phyloP scores from a whole-genome alignment of 2,329 filamentous ascomycete genomes.

The Zymoseptoria crescenta region DNA sequence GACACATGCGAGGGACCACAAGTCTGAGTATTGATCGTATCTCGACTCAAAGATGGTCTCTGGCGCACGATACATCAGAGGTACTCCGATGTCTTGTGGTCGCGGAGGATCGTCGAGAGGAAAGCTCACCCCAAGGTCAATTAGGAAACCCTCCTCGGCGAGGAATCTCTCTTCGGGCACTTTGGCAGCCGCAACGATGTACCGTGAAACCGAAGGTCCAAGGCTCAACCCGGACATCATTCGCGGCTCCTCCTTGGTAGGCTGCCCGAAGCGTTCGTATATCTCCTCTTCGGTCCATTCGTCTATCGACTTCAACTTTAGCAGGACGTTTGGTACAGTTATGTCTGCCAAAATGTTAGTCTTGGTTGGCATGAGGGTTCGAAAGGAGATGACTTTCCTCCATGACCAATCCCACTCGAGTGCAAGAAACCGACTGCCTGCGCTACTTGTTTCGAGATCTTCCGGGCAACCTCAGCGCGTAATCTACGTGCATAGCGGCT shows the following conservation, averaged over 20 bases:
- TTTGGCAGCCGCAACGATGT: conserved; percentile 2
- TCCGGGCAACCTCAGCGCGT: background rate
- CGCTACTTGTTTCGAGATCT: background rate
- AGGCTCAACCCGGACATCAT: background rate
- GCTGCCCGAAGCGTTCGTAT: conserved; percentile 3
- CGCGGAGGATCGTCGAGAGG: conserved; percentile 3
- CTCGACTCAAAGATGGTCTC: conserved; percentile 10
- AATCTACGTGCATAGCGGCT: conserved; percentile 2
- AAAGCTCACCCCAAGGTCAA: conserved; percentile 3
- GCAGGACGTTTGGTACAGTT: conserved; percentile 2
- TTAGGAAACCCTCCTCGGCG: background rate
- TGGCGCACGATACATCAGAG: conserved; percentile 8
- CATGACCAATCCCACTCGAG: conserved; percentile 1
- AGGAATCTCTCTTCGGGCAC: conserved; percentile 1
- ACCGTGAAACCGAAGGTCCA: conserved; percentile 1
- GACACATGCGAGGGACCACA: conserved; percentile 9
- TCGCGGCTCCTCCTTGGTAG: background rate
- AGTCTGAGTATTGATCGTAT: conserved; percentile 1
- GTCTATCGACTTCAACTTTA: conserved; percentile 4
- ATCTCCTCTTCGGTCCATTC: conserved; percentile 4
- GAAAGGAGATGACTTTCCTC: conserved; percentile 2
- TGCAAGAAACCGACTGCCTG: conserved; percentile 5
- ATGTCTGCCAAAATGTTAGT: background rate
- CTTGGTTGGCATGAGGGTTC: background rate
- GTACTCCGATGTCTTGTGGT: conserved; percentile 7